Conservation (phyloP, 805 yeast species). For the Cyberlindnera bimundalis region DNA sequence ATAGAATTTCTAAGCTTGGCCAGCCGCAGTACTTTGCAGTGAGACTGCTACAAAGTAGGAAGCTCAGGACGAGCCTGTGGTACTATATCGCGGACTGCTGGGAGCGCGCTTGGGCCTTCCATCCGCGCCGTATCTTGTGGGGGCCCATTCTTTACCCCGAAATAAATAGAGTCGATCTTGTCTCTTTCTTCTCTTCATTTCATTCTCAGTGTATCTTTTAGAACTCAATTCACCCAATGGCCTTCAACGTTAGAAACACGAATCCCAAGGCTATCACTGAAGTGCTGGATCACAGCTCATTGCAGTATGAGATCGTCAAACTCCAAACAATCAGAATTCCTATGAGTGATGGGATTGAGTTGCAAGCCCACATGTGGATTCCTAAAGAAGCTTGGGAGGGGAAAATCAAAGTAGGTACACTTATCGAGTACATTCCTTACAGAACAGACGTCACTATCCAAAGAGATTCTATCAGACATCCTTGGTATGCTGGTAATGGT, state of each 20-base stretch:
- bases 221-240: too few relatives aligned
- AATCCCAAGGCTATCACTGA: constrained; percentile 25
- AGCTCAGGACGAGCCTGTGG: too few relatives aligned
- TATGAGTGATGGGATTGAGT: constrained; percentile 36
- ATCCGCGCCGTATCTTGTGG: not conserved
- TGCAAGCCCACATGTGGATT: constrained; percentile 44
- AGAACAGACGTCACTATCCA: constrained; percentile 43
- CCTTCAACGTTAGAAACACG: constrained; percentile 39
- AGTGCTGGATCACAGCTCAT: constrained; percentile 24
- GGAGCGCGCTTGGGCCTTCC: not conserved
- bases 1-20: too few relatives aligned
- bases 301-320: constrained; percentile 33
- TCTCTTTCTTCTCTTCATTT: too few relatives aligned
- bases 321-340: constrained; percentile 36
- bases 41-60: too few relatives aligned
- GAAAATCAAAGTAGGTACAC: constrained; percentile 34
- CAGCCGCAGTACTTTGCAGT: too few relatives aligned
- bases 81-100: too few relatives aligned
- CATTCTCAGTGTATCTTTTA: too few relatives aligned
- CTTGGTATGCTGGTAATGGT: constrained; percentile 45
- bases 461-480: constrained; percentile 43
- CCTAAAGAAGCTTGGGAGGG: constrained; percentile 34
- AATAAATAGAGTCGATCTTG: too few relatives aligned
- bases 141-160: too few relatives aligned
- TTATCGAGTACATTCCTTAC: constrained; percentile 44